Percentiles rank a stretch among this genome's conserved stretches.
phyloP scores from a whole-genome alignment of 352 stramenopile genomes.

The Globisporangium spinosum region DNA sequence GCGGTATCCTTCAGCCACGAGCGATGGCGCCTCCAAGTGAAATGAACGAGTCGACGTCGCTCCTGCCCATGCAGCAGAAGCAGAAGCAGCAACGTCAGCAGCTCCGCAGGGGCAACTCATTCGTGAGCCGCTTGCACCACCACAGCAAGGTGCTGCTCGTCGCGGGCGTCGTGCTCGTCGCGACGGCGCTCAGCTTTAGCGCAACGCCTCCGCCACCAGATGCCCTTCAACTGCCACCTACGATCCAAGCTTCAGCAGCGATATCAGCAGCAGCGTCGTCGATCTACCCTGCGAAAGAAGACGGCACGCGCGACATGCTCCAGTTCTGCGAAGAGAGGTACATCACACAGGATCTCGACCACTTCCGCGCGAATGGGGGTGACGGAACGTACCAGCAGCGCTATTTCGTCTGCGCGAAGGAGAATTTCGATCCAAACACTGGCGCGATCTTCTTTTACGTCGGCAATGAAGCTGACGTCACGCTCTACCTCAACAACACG shows the following conservation, averaged over 20 bases:
- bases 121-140: neutral
- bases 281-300: constrained; percentile 7
- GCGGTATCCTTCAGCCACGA: neutral
- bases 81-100: neutral
- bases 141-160: constrained; percentile 5
- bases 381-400: constrained; percentile 68
- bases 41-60: neutral
- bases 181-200: neutral
- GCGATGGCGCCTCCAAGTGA: neutral
- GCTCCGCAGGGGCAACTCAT: neutral
- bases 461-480: neutral
- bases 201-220: neutral
- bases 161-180: neutral
- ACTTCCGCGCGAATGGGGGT: constrained; percentile 51
- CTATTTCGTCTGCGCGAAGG: constrained; percentile 78
- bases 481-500: constrained; percentile 1
- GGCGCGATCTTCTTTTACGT: neutral
- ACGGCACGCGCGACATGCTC: constrained; percentile 43
- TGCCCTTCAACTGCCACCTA: neutral
- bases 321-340: constrained; percentile 63
- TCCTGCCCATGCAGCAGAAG: neutral
- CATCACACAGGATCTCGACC: constrained; percentile 72
- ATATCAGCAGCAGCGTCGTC: neutral
- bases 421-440: constrained; percentile 11
- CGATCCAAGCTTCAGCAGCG: neutral